Base-by-base conservation (phyloP, 805 yeast species). In the Myxozyma neotropica region DNA sequence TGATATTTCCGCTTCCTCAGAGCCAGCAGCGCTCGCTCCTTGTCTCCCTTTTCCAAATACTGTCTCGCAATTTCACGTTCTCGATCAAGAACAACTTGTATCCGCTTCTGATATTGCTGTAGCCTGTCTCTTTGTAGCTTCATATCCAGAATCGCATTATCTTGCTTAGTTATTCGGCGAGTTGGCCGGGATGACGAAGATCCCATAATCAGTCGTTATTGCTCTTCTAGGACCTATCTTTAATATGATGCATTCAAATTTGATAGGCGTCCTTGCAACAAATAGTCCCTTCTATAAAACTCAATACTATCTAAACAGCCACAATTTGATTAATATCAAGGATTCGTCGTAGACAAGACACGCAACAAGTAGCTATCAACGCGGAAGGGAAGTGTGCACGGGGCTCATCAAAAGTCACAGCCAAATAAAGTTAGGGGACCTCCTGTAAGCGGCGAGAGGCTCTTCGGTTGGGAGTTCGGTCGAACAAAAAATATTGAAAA, bases 61-160 rank as follows among this genome's bases (percentile, higher is more conserved):
- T 78, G 76, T 57, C 76, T 77, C 21, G 94, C 94, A 13, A 86
- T 72, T 44, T 77, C 76, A 1, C 77, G 78, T 72, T 94, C 97
- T 35, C 82, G 76, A 10, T 77, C 78, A 17, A 89, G 80, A 3
- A 89, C 81, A 0, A 74, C 72, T 29, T 77, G 76, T 38, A 92
- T 80, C 60, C 83, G 82, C 47, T 76, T 76, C 68, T 84, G 88
- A 64, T 91, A 88, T 72, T 87, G 88, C 66, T 82, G 82, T 23
- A 94, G 79, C 64, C 86, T 86, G 73, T 94, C 99, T 61, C 97
- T 78, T 67, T 95, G 97, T 39, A 88, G 77, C 71, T 94, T 94
- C 67, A 94, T 78, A 70, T 92, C 94, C 64, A 90, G 79, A 10
- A 94, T 82, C 0, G 97, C 97, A 69, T 79, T 82, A 70, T 94